phyloP scores from a whole-genome alignment of 768 basidiomycete genomes.

The Tricholoma terreum region DNA sequence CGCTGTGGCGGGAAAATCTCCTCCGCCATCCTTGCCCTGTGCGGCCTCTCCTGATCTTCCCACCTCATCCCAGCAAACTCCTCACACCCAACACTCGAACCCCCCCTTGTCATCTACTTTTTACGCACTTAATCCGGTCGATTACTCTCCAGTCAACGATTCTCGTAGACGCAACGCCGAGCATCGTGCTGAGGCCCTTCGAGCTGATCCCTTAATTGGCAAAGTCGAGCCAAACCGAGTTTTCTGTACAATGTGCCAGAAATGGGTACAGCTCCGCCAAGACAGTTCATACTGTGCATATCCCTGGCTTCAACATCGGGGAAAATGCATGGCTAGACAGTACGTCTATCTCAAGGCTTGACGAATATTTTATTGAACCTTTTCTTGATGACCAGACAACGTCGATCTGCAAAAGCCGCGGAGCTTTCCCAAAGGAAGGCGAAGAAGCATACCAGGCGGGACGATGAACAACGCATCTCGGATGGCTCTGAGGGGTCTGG shows the following conservation, averaged over 20 bases:
- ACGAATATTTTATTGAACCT: constrained; percentile 1
- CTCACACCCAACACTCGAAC: constrained; percentile 8
- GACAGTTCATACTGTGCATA: constrained; percentile 79
- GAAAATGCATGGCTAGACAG: constrained; percentile 69
- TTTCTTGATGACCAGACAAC: constrained; percentile 38
- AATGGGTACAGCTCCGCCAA: constrained; percentile 81
- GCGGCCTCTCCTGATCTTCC: constrained; percentile 4
- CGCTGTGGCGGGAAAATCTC: not conserved
- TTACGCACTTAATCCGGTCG: constrained; percentile 57
- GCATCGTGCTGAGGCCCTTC: constrained; percentile 68
- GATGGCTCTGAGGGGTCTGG: constrained; percentile 18
- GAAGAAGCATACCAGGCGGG: constrained; percentile 17
- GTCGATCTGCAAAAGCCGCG: constrained; percentile 54
- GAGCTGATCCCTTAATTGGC: constrained; percentile 60
- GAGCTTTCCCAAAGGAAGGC: constrained; percentile 48
- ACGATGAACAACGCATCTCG: constrained; percentile 27
- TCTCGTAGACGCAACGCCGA: constrained; percentile 77
- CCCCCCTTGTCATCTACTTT: constrained; percentile 31
- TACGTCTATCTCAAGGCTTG: constrained; percentile 33
- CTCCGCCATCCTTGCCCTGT: not conserved
- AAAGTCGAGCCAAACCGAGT: constrained; percentile 73
- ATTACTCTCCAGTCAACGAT: constrained; percentile 57
- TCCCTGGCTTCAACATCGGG: constrained; percentile 76
- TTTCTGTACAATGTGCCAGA: constrained; percentile 70
- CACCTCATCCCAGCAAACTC: not conserved